Evolutionary conservation across 176 grass and related monocot genomes (phyloP).

Genomic region (Elymus sibiricus): DNA sequence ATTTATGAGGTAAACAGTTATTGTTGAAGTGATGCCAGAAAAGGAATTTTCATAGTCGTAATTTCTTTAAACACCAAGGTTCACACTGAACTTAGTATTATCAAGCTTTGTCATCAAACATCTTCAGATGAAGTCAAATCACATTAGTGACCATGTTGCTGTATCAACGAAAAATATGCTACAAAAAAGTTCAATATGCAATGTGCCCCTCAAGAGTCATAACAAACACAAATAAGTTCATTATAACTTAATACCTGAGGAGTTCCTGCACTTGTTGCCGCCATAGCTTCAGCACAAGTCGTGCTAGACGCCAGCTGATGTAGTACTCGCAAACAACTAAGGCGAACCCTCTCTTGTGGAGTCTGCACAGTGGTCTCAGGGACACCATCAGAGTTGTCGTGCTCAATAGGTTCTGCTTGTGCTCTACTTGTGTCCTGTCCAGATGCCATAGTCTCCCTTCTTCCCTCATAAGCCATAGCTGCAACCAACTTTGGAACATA

Average conservation of each 20-base stretch:
- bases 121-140: not conserved
- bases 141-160: not conserved
- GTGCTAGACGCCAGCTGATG: slow-evolving; percentile 98
- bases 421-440: slow-evolving; percentile 47
- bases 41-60: not conserved
- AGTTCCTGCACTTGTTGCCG: slow-evolving; percentile 93
- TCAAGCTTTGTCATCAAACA: not conserved
- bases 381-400: slow-evolving; percentile 43
- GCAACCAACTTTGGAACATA: slow-evolving; percentile 97
- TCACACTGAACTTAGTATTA: not conserved
- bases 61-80: not conserved
- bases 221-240: slow-evolving; percentile 24
- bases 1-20: not conserved
- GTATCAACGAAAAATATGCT: not conserved
- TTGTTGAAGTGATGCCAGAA: not conserved
- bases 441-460: slow-evolving; percentile 84
- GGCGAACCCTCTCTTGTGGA: slow-evolving; percentile 88
- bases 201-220: not conserved
- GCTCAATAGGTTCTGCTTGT: slow-evolving; percentile 30
- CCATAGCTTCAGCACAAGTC: slow-evolving; percentile 99
- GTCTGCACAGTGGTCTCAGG: slow-evolving; percentile 53
- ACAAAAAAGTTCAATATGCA: not conserved
- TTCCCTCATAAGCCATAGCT: slow-evolving; percentile 95
- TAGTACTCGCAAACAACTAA: slow-evolving; percentile 92
- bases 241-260: slow-evolving; percentile 73